Percentiles rank a stretch among this genome's conserved stretches.
These are phyloP conservation scores for Pythium aristosporum DNA, from an alignment of 352 stramenopile species.

Conservation along the genomic window DNA sequence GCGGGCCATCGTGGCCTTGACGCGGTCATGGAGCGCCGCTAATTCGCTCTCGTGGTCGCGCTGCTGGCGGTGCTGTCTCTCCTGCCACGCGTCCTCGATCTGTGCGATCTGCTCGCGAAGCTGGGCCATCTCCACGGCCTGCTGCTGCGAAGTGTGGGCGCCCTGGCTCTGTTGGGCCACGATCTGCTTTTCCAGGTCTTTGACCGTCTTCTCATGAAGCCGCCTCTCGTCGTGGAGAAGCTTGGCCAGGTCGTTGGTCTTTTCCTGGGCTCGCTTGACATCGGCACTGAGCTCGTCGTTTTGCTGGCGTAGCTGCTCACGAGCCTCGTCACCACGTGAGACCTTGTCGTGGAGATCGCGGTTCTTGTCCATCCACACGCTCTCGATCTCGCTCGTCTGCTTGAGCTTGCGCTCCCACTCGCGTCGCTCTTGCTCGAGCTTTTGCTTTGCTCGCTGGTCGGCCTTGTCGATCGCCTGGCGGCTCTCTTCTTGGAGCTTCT, in stretches of 20 bases:
- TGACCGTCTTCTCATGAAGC: slow-evolving; percentile 39
- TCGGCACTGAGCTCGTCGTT: slow-evolving; percentile 47
- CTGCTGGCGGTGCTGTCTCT: slow-evolving; percentile 44
- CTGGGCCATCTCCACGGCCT: slow-evolving; percentile 38
- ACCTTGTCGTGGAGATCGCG: slow-evolving; percentile 73
- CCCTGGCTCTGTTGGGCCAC: slow-evolving; percentile 39
- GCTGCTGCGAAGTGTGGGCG: slow-evolving; percentile 43
- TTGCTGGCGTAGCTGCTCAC: slow-evolving; percentile 48
- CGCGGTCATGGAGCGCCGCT: slow-evolving; percentile 62
- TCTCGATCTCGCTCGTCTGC: slow-evolving; percentile 74
- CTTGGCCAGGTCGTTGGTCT: slow-evolving; percentile 47
- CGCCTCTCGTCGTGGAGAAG: slow-evolving; percentile 62
- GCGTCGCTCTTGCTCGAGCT: slow-evolving; percentile 57
- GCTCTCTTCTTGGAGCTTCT: slow-evolving; percentile 76
- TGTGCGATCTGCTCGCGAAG: slow-evolving; percentile 48
- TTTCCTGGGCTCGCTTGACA: slow-evolving; percentile 44
- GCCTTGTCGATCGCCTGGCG: slow-evolving; percentile 48
- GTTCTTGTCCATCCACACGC: slow-evolving; percentile 87
- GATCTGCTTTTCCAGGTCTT: slow-evolving; percentile 50
- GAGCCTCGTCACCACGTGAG: slow-evolving; percentile 41
- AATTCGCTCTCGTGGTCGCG: slow-evolving; percentile 58
- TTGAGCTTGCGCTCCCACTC: slow-evolving; percentile 75
- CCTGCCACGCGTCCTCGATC: slow-evolving; percentile 39
- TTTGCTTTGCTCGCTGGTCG: slow-evolving; percentile 45
- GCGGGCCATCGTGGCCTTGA: slow-evolving; percentile 59